A percentile compares a stretch with the other conserved stretches of the same genome.
These are phyloP conservation scores for Astragalus glycyphyllos DNA, from an alignment of 306 rosid genomes.

Conservation along the genomic window DNA sequence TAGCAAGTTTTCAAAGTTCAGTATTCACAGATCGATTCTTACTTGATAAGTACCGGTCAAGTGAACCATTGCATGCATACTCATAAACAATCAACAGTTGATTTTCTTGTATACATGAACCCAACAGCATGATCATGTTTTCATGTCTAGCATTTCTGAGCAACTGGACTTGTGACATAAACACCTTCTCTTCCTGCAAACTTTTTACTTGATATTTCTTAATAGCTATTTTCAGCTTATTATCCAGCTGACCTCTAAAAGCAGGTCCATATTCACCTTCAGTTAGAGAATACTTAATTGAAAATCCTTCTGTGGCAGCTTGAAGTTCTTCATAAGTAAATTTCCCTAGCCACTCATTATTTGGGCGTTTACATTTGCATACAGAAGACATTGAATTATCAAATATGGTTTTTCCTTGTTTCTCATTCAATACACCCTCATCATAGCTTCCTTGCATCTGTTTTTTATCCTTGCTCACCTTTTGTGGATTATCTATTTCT, in stretches of 20 bases:
- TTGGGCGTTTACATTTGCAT: constrained; percentile 60
- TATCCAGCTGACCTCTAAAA: constrained; percentile 58
- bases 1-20: constrained; percentile 13
- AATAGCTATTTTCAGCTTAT: constrained; percentile 62
- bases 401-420: constrained; percentile 28
- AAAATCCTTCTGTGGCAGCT: constrained; percentile 69
- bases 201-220: constrained; percentile 65
- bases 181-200: constrained; percentile 60
- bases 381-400: constrained; percentile 41
- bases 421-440: constrained; percentile 17
- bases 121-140: constrained; percentile 73
- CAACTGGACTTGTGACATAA: constrained; percentile 61
- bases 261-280: constrained; percentile 65
- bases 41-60: constrained; percentile 73
- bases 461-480: constrained; percentile 28
- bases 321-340: constrained; percentile 64
- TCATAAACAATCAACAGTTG: constrained; percentile 67
- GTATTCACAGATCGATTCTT: constrained; percentile 38
- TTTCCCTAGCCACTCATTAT: constrained; percentile 50
- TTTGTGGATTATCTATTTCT: constrained; percentile 6
- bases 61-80: constrained; percentile 73
- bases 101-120: constrained; percentile 64
- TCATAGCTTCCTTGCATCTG: constrained; percentile 33
- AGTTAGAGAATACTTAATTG: constrained; percentile 56
- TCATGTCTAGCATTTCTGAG: constrained; percentile 69